Conservation (phyloP, 768 basidiomycete genomes). For the Termitomyces heimii region DNA sequence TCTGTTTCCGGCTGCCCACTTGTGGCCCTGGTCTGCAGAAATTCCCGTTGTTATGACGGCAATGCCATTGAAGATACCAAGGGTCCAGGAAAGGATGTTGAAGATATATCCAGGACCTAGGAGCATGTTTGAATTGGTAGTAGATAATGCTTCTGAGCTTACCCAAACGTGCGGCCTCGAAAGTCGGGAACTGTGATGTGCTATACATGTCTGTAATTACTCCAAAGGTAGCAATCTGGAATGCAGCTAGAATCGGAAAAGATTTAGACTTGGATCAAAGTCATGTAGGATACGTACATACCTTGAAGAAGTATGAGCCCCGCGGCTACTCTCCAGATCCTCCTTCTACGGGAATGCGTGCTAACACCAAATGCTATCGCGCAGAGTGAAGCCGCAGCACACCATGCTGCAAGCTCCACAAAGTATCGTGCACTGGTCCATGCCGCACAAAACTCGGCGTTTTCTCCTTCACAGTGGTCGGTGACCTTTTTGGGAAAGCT, state of each 20-base stretch:
- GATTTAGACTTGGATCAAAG: neutral
- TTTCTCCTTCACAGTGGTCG: slow-evolving; percentile 46
- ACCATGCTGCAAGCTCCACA: slow-evolving; percentile 59
- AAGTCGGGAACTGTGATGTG: slow-evolving; percentile 37
- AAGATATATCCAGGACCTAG: slow-evolving; percentile 57
- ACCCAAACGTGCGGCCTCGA: slow-evolving; percentile 60
- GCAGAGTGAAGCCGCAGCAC: slow-evolving; percentile 50
- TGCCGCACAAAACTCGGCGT: slow-evolving; percentile 51
- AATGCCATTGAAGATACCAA: slow-evolving; percentile 42
- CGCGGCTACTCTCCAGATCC: slow-evolving; percentile 74
- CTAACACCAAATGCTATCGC: slow-evolving; percentile 64
- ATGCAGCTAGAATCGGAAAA: slow-evolving; percentile 33
- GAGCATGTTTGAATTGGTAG: neutral
- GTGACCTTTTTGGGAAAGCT: slow-evolving; percentile 52
- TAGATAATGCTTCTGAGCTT: slow-evolving; percentile 12
- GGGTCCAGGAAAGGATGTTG: slow-evolving; percentile 57
- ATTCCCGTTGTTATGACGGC: slow-evolving; percentile 60
- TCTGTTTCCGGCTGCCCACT: slow-evolving; percentile 76
- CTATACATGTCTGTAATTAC: slow-evolving; percentile 59
- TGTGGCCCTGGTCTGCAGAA: slow-evolving; percentile 53
- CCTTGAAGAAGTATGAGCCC: slow-evolving; percentile 59
- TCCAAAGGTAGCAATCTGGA: slow-evolving; percentile 55
- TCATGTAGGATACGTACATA: slow-evolving; percentile 17
- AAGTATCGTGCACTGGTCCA: slow-evolving; percentile 72
- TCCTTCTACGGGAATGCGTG: slow-evolving; percentile 65